A percentile compares a stretch with the other conserved stretches of the same genome.
phyloP scores from a whole-genome alignment of 768 basidiomycete species.

The Mycena kentingensis region DNA sequence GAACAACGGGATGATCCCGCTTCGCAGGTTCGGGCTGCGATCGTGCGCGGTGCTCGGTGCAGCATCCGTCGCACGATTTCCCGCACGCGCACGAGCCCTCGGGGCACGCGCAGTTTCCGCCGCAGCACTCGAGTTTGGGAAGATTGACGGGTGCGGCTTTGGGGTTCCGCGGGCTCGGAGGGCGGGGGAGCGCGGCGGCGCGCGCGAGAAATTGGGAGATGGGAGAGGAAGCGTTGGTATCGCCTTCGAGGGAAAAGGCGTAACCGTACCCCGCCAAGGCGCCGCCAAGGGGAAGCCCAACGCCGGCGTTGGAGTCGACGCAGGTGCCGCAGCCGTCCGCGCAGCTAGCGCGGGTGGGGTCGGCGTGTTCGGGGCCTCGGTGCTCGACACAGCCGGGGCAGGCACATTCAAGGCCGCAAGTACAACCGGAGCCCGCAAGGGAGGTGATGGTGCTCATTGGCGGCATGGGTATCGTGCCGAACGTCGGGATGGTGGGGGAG shows the following conservation, averaged over 20 bases:
- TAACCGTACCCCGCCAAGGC: constrained; percentile 4
- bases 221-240: constrained; percentile 28
- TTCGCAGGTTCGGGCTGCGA: not conserved
- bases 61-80: constrained; percentile 57
- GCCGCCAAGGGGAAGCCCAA: constrained; percentile 42
- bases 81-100: constrained; percentile 56
- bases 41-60: constrained; percentile 36
- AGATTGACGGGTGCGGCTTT: constrained; percentile 48
- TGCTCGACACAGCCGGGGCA: constrained; percentile 78
- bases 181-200: constrained; percentile 68
- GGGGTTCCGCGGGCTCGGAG: constrained; percentile 49
- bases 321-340: constrained; percentile 63
- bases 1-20: not conserved
- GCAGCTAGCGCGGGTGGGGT: constrained; percentile 47
- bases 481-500: constrained; percentile 42
- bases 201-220: constrained; percentile 68
- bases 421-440: constrained; percentile 69
- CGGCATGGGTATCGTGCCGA: constrained; percentile 60
- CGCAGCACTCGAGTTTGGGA: constrained; percentile 71
- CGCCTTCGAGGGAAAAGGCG: constrained; percentile 19
- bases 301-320: constrained; percentile 51
- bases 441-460: constrained; percentile 60
- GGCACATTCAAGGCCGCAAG: constrained; percentile 66
- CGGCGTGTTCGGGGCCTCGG: constrained; percentile 53
- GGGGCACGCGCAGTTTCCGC: constrained; percentile 61